Base-by-base conservation (phyloP, 768 basidiomycete species). In the Pleurotus djamor region DNA sequence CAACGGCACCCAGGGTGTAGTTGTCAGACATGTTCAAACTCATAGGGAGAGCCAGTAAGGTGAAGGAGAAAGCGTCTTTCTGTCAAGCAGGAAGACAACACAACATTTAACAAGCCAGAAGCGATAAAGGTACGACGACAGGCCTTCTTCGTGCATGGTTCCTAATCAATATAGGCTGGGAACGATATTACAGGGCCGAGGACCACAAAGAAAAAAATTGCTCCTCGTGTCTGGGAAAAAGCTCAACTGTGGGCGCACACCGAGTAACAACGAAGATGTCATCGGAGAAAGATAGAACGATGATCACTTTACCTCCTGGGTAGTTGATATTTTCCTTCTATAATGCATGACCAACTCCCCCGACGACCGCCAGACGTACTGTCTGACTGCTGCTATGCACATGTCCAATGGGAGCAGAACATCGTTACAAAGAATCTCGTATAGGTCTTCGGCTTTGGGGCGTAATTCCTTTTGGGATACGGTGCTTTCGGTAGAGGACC, bases 391-490 rank as follows among this genome's bases (percentile, higher is more conserved):
- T 4, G 92, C 96, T 37, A 99, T 80, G 4, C 92, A 96, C 87
- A 96, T 94, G 63, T 88, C 86, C 32, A 90, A 76, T 21, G 96
- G 90, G 36, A 98, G 78, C 13, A 91, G 76, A n/a, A 81, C 76
- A 61, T 93, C 91, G 64, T 92, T 93, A 72, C 95, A 97, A 32
- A 97, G 70, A 47, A 98, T 85, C 73, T 98, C 96, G 69, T 92
- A 89, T 33, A 81, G 66, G 28, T 94, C 89, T 64, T 94, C 92
- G 8, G 84, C 76, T 61, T 73, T 74, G 61, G 61, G 60, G 56
- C 65, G 16, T 35, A 33, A 21, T 47, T 57, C 5, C 51, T 62
- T 67, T 59, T 62, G 59, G 5, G 60, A 64, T 65, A 66, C 61
- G 44, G 66, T 65, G 59, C 61, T 67, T 58, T 80, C 75, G 57